Conservation (phyloP, 352 stramenopile species). For the Globisporangium sylvaticum region DNA sequence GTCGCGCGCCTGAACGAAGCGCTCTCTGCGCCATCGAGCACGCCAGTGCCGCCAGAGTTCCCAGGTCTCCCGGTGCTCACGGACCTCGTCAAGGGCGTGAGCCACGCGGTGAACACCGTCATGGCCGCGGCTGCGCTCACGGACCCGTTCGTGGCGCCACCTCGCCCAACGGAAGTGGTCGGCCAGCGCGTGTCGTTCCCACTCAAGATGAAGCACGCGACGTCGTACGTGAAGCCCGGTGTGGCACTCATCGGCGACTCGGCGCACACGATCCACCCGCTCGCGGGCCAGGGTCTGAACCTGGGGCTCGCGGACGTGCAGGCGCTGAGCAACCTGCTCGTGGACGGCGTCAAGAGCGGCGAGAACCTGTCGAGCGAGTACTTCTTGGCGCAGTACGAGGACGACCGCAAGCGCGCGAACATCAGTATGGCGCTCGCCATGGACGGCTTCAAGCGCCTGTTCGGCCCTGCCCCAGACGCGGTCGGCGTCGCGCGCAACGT, state of each 20-base stretch:
- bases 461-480: conserved; percentile 65
- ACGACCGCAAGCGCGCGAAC: conserved; percentile 83
- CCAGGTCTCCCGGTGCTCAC: conserved; percentile 75
- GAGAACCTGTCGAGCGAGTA: conserved; percentile 71
- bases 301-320: conserved; percentile 91
- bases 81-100: conserved; percentile 72
- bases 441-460: conserved; percentile 89
- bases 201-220: conserved; percentile 87
- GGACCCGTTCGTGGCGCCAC: conserved; percentile 74
- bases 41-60: conserved; percentile 56
- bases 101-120: conserved; percentile 69
- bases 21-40: conserved; percentile 43
- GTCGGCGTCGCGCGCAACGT: conserved; percentile 78
- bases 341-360: conserved; percentile 73
- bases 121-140: conserved; percentile 68
- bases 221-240: conserved; percentile 79
- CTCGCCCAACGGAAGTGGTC: conserved; percentile 59
- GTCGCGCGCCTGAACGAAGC: conserved; percentile 78
- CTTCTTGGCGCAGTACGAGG: conserved; percentile 85
- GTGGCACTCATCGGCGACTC: conserved; percentile 93
- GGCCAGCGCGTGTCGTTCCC: conserved; percentile 83
- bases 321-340: conserved; percentile 65
- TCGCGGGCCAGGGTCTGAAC: conserved; percentile 95
- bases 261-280: conserved; percentile 94
- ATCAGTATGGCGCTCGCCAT: conserved; percentile 81